Evolutionary conservation across 2,329 filamentous ascomycete species (phyloP).

Genomic region (Periconia sp.): DNA sequence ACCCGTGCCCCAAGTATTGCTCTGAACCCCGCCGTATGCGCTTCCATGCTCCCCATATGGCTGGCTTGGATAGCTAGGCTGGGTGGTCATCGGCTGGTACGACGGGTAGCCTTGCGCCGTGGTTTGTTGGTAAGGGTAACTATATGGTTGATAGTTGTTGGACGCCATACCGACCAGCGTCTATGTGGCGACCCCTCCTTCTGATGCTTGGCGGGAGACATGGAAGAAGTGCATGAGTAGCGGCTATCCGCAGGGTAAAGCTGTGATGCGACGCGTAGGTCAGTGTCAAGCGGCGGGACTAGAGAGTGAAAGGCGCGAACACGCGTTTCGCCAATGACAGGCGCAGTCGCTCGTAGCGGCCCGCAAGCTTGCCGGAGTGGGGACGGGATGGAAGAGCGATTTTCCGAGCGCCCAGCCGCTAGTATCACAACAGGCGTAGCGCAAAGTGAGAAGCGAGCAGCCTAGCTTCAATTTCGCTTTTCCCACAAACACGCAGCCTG

Average conservation of each 20-base stretch:
- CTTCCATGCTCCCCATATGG: slow-evolving; percentile 25
- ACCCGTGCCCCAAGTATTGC: slow-evolving; percentile 18
- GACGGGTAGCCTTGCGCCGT: slow-evolving; percentile 37
- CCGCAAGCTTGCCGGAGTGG: no score
- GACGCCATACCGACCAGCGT: slow-evolving; percentile 26
- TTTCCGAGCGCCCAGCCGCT: slow-evolving; percentile 11
- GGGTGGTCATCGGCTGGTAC: slow-evolving; percentile 28
- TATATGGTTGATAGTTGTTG: slow-evolving; percentile 34
- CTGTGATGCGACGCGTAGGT: slow-evolving; percentile 5
- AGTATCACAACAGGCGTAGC: slow-evolving; percentile 1
- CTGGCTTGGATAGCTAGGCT: no score
- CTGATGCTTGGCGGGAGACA: slow-evolving; percentile 5
- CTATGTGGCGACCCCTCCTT: slow-evolving; percentile 9
- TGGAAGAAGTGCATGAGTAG: slow-evolving; percentile 10
- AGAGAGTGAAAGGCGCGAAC: background rate
- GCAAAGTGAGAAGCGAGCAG: slow-evolving; percentile 17
- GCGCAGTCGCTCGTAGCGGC: no score
- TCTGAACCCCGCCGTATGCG: slow-evolving; percentile 27
- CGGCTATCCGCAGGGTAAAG: slow-evolving; percentile 5
- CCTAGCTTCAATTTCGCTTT: slow-evolving; percentile 17
- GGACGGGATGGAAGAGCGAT: background rate
- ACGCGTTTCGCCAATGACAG: slow-evolving; percentile 4
- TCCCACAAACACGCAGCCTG: slow-evolving; percentile 21
- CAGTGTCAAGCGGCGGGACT: slow-evolving; percentile 5
- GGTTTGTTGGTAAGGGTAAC: slow-evolving; percentile 34